phyloP scores from a whole-genome alignment of 2,329 filamentous ascomycete species.

The Fusarium begoniae region DNA sequence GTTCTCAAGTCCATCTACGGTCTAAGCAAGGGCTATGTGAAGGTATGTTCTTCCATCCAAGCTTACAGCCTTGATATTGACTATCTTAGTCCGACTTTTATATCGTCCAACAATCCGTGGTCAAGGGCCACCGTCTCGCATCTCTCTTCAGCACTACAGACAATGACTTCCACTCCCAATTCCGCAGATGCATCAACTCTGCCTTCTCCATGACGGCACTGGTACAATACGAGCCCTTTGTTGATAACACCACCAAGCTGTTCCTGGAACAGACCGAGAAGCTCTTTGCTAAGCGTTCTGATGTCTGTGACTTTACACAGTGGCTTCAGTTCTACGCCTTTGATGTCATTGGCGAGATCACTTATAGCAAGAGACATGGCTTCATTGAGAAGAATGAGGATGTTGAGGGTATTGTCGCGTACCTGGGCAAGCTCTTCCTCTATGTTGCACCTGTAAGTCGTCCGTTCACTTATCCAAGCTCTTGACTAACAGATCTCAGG shows the following conservation, averaged over 20 bases:
- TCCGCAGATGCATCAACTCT: slow-evolving; percentile 78
- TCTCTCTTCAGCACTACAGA: slow-evolving; percentile 82
- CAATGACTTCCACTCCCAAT: slow-evolving; percentile 78
- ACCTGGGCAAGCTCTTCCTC: slow-evolving; percentile 70
- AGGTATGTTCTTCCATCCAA: slow-evolving; percentile 58
- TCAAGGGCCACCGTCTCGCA: slow-evolving; percentile 72
- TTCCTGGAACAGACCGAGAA: slow-evolving; percentile 72
- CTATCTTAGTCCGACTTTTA: slow-evolving; percentile 74
- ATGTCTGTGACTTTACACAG: slow-evolving; percentile 65
- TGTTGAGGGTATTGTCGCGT: slow-evolving; percentile 76
- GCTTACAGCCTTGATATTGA: too few species aligned
- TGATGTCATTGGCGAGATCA: slow-evolving; percentile 82
- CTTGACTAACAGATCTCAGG: slow-evolving; percentile 47
- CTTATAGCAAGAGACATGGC: slow-evolving; percentile 78
- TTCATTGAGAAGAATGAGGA: slow-evolving; percentile 80
- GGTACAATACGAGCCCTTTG: slow-evolving; percentile 81
- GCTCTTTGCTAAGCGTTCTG: slow-evolving; percentile 57
- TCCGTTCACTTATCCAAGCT: accelerated
- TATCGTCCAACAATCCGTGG: slow-evolving; percentile 77
- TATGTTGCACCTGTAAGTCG: slow-evolving; percentile 73
- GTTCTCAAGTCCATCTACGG: slow-evolving; percentile 83
- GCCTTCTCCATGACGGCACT: slow-evolving; percentile 82
- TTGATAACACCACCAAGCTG: slow-evolving; percentile 76
- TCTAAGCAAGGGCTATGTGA: slow-evolving; percentile 81
- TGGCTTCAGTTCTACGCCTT: slow-evolving; percentile 87